A percentile compares a stretch with the other conserved stretches of the same genome.
These are phyloP conservation scores for Taiozyma sp. DNA, from an alignment of 1,139 yeast genomes.

Conservation along the genomic window DNA sequence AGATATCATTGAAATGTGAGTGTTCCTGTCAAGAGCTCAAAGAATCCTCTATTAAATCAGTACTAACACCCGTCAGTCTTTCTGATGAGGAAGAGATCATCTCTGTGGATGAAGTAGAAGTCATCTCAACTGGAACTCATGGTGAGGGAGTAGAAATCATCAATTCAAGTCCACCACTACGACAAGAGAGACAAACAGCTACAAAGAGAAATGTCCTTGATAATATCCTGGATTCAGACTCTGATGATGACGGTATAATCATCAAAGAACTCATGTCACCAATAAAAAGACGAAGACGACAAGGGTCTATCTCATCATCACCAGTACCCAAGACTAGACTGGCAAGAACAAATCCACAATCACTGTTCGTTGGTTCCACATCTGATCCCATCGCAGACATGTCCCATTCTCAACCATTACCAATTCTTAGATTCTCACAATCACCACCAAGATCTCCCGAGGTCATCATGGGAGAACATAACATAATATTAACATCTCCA, in stretches of 20 bases:
- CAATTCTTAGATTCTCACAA: neutral
- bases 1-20: neutral
- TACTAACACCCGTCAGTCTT: no score
- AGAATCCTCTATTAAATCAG: no score
- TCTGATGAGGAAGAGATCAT: neutral
- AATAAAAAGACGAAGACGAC: no score
- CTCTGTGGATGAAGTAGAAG: neutral
- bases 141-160: neutral
- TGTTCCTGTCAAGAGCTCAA: no score
- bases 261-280: no score
- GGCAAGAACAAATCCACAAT: neutral
- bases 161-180: no score
- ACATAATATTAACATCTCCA: conserved; percentile 4
- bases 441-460: neutral
- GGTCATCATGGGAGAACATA: neutral
- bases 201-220: no score
- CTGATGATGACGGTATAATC: neutral
- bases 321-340: neutral
- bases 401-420: neutral
- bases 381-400: neutral
- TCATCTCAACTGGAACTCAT: no score
- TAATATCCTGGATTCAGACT: no score
- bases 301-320: neutral
- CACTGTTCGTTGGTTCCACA: neutral
- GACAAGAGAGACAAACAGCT: no score